Conservation (phyloP, 164 flowering plant species). For the Berberis thunbergii region DNA sequence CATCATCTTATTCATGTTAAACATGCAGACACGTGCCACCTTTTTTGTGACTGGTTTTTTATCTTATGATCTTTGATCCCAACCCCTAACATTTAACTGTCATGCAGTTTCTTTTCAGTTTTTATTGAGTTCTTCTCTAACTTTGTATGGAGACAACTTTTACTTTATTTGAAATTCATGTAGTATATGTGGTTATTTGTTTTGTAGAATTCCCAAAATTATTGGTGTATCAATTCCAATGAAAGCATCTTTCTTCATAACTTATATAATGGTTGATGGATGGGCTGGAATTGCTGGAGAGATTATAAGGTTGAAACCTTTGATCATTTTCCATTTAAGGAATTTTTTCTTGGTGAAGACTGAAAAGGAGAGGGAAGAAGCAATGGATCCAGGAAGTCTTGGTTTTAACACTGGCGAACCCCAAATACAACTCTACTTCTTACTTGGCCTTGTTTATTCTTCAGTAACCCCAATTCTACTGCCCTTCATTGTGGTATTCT, state of each 20-base stretch:
- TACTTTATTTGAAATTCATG: background rate
- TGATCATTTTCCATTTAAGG: slow-evolving; percentile 72
- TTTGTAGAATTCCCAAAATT: slow-evolving; percentile 56
- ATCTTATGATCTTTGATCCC: too few relatives aligned
- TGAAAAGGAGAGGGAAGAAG: slow-evolving; percentile 78
- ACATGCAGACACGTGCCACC: too few relatives aligned
- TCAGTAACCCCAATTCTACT: slow-evolving; percentile 63
- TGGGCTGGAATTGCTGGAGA: slow-evolving; percentile 93
- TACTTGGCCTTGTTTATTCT: slow-evolving; percentile 81
- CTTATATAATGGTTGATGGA: slow-evolving; percentile 90
- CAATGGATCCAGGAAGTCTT: slow-evolving; percentile 89
- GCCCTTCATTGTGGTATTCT: slow-evolving; percentile 79
- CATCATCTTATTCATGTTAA: too few relatives aligned
- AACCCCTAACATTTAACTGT: too few relatives aligned
- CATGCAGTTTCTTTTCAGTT: too few relatives aligned
- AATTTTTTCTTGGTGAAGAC: slow-evolving; percentile 80
- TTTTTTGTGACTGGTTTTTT: too few relatives aligned
- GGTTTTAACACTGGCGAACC: slow-evolving; percentile 83
- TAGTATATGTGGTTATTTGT: background rate
- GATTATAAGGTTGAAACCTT: slow-evolving; percentile 60
- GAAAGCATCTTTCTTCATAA: slow-evolving; percentile 88
- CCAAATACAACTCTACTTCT: slow-evolving; percentile 72
- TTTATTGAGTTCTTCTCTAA: too few relatives aligned
- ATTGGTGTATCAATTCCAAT: slow-evolving; percentile 72
- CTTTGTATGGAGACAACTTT: too few relatives aligned